Conservation (phyloP, 2,329 filamentous ascomycete species). For the Aspergillus caelatus region DNA sequence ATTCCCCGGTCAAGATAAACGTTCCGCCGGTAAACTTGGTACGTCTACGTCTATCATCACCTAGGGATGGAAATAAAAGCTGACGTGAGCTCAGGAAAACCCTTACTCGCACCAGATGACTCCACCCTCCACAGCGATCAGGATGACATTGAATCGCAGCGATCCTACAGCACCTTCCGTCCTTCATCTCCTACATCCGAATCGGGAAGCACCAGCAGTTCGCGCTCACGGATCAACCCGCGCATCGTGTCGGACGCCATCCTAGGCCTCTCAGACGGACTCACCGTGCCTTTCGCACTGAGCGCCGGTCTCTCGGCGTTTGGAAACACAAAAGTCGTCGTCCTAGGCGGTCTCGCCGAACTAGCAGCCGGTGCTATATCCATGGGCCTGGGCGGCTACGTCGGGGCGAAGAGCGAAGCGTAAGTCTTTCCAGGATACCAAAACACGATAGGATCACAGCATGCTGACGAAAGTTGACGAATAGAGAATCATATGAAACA, state of each 20-base stretch:
- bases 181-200: constrained; percentile 27
- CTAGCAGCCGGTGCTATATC: constrained; percentile 74
- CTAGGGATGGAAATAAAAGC: neutral
- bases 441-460: neutral
- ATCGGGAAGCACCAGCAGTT: constrained; percentile 25
- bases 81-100: constrained; percentile 30
- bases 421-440: constrained; percentile 32
- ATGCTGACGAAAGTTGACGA: neutral
- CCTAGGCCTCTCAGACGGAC: constrained; percentile 74
- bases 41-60: constrained; percentile 5
- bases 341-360: constrained; percentile 75
- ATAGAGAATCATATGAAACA: constrained; percentile 49
- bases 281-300: constrained; percentile 78
- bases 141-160: constrained; percentile 36
- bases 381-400: constrained; percentile 77
- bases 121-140: constrained; percentile 17
- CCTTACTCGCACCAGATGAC: constrained; percentile 32
- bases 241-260: constrained; percentile 63
- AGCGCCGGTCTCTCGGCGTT: constrained; percentile 68
- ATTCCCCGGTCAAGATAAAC: constrained; percentile 30
- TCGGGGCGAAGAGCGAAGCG: constrained; percentile 59
- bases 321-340: constrained; percentile 66
- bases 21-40: constrained; percentile 18
- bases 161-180: constrained; percentile 39
- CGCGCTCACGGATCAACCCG: constrained; percentile 42